A percentile compares a stretch with the other conserved stretches of the same genome.
These are phyloP conservation scores for Wallacemonas sp. DNA, from an alignment of 208 protist species.

Conservation along the genomic window DNA sequence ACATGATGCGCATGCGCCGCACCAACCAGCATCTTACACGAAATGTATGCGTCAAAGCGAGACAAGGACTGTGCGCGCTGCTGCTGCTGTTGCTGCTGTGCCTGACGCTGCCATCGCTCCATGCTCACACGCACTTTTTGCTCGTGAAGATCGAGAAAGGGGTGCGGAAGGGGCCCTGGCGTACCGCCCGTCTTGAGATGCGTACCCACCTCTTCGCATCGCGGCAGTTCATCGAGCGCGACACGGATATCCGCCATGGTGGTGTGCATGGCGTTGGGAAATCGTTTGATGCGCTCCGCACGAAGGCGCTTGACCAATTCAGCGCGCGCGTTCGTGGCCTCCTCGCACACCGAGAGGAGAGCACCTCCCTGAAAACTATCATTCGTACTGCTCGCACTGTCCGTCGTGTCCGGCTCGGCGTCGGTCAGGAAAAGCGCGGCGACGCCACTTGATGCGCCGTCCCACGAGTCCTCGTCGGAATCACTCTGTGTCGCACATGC, in stretches of 20 bases:
- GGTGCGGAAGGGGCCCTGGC: constrained; percentile 22
- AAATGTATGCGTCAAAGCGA: constrained; percentile 20
- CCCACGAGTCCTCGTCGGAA: constrained; percentile 6
- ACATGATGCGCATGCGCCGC: constrained; percentile 38
- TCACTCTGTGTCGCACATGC: not conserved
- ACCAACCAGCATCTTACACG: constrained; percentile 43
- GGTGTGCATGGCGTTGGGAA: not conserved
- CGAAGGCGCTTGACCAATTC: constrained; percentile 7
- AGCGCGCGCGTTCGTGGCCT: not conserved
- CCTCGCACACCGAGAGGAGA: not conserved
- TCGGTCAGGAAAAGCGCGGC: constrained; percentile 5
- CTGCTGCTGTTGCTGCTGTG: constrained; percentile 24
- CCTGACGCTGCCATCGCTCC: constrained; percentile 17
- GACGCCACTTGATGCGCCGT: not conserved
- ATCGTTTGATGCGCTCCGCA: not conserved
- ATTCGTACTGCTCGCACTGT: not conserved
- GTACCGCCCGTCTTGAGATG: constrained; percentile 10
- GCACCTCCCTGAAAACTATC: not conserved
- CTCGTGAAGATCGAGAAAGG: constrained; percentile 52
- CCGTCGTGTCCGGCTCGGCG: not conserved
- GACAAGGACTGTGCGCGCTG: constrained; percentile 22
- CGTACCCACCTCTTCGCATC: not conserved
- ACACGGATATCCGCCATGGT: constrained; percentile 27
- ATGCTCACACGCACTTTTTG: constrained; percentile 22
- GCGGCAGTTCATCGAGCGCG: constrained; percentile 11